Evolutionary conservation across 169 alveolate species (phyloP).

Genomic region (Eimeria acervulina): DNA sequence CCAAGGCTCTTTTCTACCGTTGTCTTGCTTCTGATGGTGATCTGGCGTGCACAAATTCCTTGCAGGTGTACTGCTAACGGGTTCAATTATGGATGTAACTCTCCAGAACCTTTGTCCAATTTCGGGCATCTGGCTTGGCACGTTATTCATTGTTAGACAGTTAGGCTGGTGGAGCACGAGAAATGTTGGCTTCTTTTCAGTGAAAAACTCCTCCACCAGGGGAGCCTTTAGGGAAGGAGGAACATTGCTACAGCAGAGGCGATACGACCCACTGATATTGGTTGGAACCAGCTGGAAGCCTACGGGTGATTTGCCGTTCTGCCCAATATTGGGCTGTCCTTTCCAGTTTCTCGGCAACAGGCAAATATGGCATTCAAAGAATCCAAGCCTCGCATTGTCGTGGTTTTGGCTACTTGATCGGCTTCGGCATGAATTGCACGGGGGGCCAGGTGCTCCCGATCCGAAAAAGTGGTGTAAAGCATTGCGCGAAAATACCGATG

Average conservation of each 20-base stretch:
- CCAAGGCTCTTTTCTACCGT: slow-evolving; percentile 4
- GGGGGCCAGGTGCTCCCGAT: not conserved
- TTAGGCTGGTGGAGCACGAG: slow-evolving; percentile 45
- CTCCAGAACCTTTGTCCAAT: slow-evolving; percentile 25
- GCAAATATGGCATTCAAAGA: slow-evolving; percentile 63
- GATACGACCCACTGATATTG: not conserved
- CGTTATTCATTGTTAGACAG: not conserved
- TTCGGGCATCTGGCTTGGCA: not conserved
- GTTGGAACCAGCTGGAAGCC: not conserved
- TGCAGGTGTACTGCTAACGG: not conserved
- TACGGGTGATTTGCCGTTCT: not conserved
- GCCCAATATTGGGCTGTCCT: not conserved
- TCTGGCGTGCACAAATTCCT: not conserved
- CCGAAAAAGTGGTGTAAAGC: not conserved
- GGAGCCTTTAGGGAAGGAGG: not conserved
- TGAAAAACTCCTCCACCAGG: not conserved
- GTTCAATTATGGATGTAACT: slow-evolving; percentile 46
- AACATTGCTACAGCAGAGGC: not conserved
- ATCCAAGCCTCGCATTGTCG: slow-evolving; percentile 5
- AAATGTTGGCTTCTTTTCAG: not conserved
- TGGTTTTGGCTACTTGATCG: not conserved
- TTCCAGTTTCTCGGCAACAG: not conserved
- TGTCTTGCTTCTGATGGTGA: too few relatives aligned
- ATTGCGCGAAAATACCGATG: not conserved
- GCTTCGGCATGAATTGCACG: not conserved